phyloP scores from a whole-genome alignment of 371 early-diverging fungal genomes.

The Nematocida sp. region DNA sequence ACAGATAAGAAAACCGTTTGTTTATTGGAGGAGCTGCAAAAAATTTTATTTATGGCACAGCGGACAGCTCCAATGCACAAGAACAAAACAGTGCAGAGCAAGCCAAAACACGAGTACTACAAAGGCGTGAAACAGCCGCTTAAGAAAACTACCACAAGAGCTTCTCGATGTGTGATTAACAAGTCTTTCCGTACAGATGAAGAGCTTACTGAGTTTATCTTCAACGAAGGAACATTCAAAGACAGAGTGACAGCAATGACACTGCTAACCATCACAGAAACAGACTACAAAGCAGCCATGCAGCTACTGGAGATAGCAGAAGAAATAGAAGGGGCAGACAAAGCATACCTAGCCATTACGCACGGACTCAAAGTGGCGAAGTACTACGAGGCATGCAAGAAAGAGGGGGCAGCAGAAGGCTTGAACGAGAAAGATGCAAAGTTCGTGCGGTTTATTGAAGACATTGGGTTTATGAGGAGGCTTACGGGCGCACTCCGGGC shows the following conservation, averaged over 20 bases:
- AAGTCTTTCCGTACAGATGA: conserved; percentile 37
- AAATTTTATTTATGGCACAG: too few relatives aligned
- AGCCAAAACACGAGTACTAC: too few relatives aligned
- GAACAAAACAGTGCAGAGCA: not conserved
- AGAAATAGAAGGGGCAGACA: conserved; percentile 23
- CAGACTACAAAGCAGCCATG: not conserved
- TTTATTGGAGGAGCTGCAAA: too few relatives aligned
- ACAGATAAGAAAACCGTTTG: too few relatives aligned
- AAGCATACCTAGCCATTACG: conserved; percentile 31
- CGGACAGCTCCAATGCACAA: not conserved
- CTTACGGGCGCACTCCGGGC: not conserved
- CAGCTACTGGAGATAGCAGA: not conserved
- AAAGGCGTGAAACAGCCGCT: conserved; percentile 21
- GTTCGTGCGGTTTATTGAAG: conserved; percentile 29
- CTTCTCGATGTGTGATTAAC: conserved; percentile 16
- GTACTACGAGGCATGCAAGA: conserved; percentile 12
- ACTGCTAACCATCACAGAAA: conserved; percentile 18
- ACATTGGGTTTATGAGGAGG: conserved; percentile 11
- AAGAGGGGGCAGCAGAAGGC: not conserved
- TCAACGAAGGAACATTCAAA: conserved; percentile 43
- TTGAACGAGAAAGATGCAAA: not conserved
- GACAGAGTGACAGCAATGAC: conserved; percentile 42
- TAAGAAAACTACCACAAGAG: conserved; percentile 2
- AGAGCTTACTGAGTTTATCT: conserved; percentile 35
- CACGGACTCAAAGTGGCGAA: conserved; percentile 21